Base-by-base conservation (phyloP, 2,329 filamentous ascomycete species). In the Microdochium nivale region DNA sequence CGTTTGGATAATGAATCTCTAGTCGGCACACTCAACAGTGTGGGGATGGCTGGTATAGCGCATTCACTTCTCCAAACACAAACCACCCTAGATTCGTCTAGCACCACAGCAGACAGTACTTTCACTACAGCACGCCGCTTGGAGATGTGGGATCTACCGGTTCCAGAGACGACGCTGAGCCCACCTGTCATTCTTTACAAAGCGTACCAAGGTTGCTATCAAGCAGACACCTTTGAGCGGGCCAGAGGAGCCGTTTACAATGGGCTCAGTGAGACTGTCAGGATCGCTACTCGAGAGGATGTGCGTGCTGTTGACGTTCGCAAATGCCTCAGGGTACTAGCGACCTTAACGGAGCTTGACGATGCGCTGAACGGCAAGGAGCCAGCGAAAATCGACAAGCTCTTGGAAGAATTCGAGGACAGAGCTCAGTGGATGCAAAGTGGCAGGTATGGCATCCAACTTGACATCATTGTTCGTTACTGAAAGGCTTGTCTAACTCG, bases 101-200 rank as follows among this genome's bases (percentile, higher is more conserved):
- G 79, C 2, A 70, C 77, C 8, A 81, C 81, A 1, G 72, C 87
- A 8, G 85, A 90, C 47, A 86, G 79, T 55, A 89, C 89, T 50
- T 86, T 95, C 56, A 80, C 83, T 50, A 89, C 88, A 5, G 90
- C 91, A 21, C 81, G 88, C 54, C 87, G 86, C 57, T 74, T 97
- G 16, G 90, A 94, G 58, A 86, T 92, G 61, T 99, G 94, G 94
- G 91, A 96, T 63, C 77, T 97, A 21, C 87, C 88, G 14, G 83
- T 84, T 0, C 88, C 90, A 1, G 73, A 77, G 8, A 70, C 76
- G 2, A 80, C 78, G 48, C 73, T 77, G 13, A 84, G 81, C 27
- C 81, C 86, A 51, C 76, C 84, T 1, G 83, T 86, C 2, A 84
- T 81, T 1, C 73, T 92, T 1, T 96, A 95, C 69, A 87, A 85